A percentile compares a stretch with the other conserved stretches of the same genome.
These are phyloP conservation scores for Backusella luteola DNA, from an alignment of 192 early-diverging fungal species.

Conservation along the genomic window DNA sequence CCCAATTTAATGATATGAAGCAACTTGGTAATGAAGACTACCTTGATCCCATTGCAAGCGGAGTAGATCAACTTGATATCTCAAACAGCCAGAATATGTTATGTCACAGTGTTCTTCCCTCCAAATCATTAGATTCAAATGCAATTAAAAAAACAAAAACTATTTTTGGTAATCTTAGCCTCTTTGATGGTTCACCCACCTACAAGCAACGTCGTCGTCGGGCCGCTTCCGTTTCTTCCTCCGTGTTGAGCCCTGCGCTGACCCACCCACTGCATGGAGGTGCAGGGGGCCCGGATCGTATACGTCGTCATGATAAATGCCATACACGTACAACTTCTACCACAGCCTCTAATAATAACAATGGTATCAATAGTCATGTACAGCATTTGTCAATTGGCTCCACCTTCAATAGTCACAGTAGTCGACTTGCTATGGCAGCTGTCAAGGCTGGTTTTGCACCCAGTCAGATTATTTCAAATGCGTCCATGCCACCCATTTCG, in stretches of 20 bases:
- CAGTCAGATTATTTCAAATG: not conserved
- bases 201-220: constrained; percentile 72
- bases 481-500: not conserved
- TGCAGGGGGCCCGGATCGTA: constrained; percentile 18
- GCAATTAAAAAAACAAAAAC: constrained; percentile 24
- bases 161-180: constrained; percentile 54
- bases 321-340: constrained; percentile 26
- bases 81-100: constrained; percentile 12
- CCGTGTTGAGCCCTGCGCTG: not conserved
- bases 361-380: not conserved
- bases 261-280: not conserved
- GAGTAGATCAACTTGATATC: constrained; percentile 26
- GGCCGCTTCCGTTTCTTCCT: constrained; percentile 42
- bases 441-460: constrained; percentile 18
- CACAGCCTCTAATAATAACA: not conserved
- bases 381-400: constrained; percentile 3
- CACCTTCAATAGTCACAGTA: constrained; percentile 3
- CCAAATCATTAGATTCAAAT: constrained; percentile 33
- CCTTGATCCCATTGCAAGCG: constrained; percentile 17
- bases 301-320: constrained; percentile 27
- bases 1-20: not conserved
- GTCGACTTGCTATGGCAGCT: constrained; percentile 27
- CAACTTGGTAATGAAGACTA: not conserved
- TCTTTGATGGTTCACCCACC: constrained; percentile 69
- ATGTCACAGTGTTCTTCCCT: constrained; percentile 20